Percentiles rank a stretch among this genome's conserved stretches.
These are phyloP conservation scores for Fusarium anthophilum DNA, from an alignment of 2,329 filamentous ascomycete genomes.

Conservation along the genomic window DNA sequence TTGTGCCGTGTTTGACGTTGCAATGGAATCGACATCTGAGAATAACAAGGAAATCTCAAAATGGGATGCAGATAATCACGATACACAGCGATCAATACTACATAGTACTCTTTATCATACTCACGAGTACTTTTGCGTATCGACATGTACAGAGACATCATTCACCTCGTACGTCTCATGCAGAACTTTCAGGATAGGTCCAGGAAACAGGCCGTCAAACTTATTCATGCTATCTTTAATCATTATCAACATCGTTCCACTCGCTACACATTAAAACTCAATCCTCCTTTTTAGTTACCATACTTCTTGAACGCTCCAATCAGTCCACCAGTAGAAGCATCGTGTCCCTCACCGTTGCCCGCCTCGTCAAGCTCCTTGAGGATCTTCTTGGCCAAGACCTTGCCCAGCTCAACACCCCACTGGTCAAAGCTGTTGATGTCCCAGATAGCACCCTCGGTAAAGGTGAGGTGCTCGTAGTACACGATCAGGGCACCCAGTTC, in stretches of 20 bases:
- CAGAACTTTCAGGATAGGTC: neutral
- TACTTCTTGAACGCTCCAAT: constrained; percentile 93
- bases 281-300: constrained; percentile 56
- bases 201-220: constrained; percentile 4
- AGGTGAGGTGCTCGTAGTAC: constrained; percentile 99
- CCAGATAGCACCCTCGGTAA: constrained; percentile 97
- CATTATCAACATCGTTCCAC: constrained; percentile 30
- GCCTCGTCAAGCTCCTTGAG: constrained; percentile 83
- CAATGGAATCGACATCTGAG: neutral
- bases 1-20: neutral
- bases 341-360: constrained; percentile 78
- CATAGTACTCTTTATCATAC: neutral
- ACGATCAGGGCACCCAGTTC: constrained; percentile 95
- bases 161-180: too few species aligned
- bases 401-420: constrained; percentile 99
- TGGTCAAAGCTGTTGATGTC: constrained; percentile 99
- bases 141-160: neutral
- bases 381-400: constrained; percentile 93
- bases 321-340: constrained; percentile 86
- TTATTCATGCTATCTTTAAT: constrained; percentile 33
- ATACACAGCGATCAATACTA: neutral
- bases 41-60: neutral
- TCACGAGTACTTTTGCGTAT: neutral
- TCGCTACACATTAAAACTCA: constrained; percentile 13
- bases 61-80: neutral